Evolutionary conservation across 2,329 filamentous ascomycete genomes (phyloP), one percentile per base, ranked within the genome.

Genomic region (Arthrobotrys conoides): DNA sequence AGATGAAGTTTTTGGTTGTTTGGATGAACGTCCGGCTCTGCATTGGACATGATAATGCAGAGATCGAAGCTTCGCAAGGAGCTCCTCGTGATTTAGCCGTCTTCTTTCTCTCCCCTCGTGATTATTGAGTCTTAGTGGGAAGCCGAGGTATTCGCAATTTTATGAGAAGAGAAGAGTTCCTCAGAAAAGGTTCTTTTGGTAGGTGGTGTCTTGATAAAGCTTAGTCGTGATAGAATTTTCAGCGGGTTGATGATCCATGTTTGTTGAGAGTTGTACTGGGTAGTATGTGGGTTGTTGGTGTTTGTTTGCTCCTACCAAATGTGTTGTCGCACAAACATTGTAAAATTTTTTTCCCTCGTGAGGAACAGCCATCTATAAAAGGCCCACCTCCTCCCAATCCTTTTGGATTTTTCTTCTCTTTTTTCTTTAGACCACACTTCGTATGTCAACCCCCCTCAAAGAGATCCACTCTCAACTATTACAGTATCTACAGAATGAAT

Each of bases 341-440:
- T n/a, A 49, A 71, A 78, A 69, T 49, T 48, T 67, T 41, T 71
- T 71, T 71, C 68, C 75, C 68, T 68, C 48, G 48, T 22, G 38
- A 27, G 9, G 30, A 65, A 49, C 12, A 0, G 12, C 12, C 24
- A 30, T 57, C 59, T 78, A 78, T 78, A 78, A 72, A 78, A 71
- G 64, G 41, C 33, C 22, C 53, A 5, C 36, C 9, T 4, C n/a
- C 53, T 36, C 68, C 27, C 44, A 72, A 20, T 14, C 33, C 14
- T 70, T 72, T 78, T 5, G 5, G 2, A 1, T 33, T 41, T 44
- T 61, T 44, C 22, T 51, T 57, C 16, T 69, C 51, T 77, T 77
- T 78, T 78, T 78, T 78, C 75, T 78, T 78, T 78, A 78, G 75
- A 78, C 75, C 75, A 78, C 75, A 78, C 75, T 78, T 78, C 75